Evolutionary conservation across 2,329 filamentous ascomycete genomes (phyloP).

Genomic region (Nothophoma quercina): DNA sequence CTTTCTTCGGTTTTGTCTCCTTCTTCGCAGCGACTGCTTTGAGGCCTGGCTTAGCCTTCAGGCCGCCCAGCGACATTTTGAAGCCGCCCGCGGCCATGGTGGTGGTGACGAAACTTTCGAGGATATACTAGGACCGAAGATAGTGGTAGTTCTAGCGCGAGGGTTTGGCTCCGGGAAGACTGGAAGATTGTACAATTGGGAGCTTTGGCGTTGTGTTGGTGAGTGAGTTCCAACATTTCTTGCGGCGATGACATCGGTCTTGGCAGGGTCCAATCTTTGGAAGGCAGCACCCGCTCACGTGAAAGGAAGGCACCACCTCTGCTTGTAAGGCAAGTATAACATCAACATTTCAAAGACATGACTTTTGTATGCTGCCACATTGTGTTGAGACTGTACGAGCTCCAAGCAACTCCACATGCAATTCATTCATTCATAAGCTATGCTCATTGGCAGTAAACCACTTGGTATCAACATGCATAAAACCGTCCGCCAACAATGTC

Average conservation of each 20-base stretch:
- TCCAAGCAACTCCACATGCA: too few relatives aligned
- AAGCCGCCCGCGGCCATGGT: conserved; percentile 47
- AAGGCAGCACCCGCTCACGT: too few relatives aligned
- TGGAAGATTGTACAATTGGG: not conserved
- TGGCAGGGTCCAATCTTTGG: conserved; percentile 13
- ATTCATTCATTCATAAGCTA: conserved; percentile 14
- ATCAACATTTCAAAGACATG: too few relatives aligned
- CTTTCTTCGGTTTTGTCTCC: conserved; percentile 36
- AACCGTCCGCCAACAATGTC: conserved; percentile 7
- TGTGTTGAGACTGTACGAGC: too few relatives aligned
- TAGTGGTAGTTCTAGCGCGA: not conserved
- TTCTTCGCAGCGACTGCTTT: conserved; percentile 28
- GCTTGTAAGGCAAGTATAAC: too few relatives aligned
- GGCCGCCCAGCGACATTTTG: conserved; percentile 44
- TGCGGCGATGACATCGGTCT: conserved; percentile 15
- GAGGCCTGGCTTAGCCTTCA: conserved; percentile 39
- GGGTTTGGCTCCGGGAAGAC: too few relatives aligned
- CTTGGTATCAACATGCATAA: conserved; percentile 11
- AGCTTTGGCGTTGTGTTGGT: not conserved
- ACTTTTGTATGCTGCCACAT: too few relatives aligned
- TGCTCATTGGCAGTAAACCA: conserved; percentile 3
- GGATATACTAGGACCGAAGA: not conserved
- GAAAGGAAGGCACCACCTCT: too few relatives aligned
- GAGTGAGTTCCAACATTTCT: conserved; percentile 4
- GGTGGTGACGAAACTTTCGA: conserved; percentile 22